Evolutionary conservation across 2,329 filamentous ascomycete species (phyloP).

Genomic region (Zopfia rhizophila): DNA sequence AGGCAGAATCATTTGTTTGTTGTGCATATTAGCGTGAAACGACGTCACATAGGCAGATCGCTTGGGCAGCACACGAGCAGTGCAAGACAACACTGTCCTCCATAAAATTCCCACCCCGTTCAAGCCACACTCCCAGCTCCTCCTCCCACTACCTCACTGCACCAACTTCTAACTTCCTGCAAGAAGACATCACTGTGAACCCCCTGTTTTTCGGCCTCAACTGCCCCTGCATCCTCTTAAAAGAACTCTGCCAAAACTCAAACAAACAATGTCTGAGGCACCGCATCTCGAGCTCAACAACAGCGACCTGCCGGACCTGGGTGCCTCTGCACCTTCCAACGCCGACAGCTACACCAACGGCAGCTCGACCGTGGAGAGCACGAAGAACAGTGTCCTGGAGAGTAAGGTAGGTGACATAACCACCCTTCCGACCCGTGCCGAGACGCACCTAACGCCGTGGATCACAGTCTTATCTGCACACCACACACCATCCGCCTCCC

Average conservation of each 20-base stretch:
- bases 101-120: too few relatives aligned
- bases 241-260: slow-evolving; percentile 8
- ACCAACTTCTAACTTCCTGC: slow-evolving; percentile 7
- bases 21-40: slow-evolving; percentile 13
- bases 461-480: slow-evolving; percentile 50
- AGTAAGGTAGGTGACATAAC: slow-evolving; percentile 56
- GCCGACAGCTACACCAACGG: slow-evolving; percentile 21
- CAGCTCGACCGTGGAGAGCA: slow-evolving; percentile 35
- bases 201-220: slow-evolving; percentile 1
- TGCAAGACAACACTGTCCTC: slow-evolving; percentile 4
- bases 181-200: slow-evolving; percentile 11
- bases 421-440: slow-evolving; percentile 40
- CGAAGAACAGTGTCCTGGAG: slow-evolving; percentile 51
- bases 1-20: too few relatives aligned
- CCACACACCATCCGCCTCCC: slow-evolving; percentile 40
- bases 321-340: slow-evolving; percentile 37
- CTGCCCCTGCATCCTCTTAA: not conserved
- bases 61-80: slow-evolving; percentile 5
- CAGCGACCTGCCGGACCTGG: slow-evolving; percentile 38
- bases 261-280: slow-evolving; percentile 41
- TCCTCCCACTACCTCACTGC: not conserved
- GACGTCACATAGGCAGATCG: not conserved
- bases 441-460: slow-evolving; percentile 49
- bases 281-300: slow-evolving; percentile 44
- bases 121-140: slow-evolving; percentile 8